Base-by-base conservation (phyloP, 2,329 filamentous ascomycete species). In the Stemphylium beticola region DNA sequence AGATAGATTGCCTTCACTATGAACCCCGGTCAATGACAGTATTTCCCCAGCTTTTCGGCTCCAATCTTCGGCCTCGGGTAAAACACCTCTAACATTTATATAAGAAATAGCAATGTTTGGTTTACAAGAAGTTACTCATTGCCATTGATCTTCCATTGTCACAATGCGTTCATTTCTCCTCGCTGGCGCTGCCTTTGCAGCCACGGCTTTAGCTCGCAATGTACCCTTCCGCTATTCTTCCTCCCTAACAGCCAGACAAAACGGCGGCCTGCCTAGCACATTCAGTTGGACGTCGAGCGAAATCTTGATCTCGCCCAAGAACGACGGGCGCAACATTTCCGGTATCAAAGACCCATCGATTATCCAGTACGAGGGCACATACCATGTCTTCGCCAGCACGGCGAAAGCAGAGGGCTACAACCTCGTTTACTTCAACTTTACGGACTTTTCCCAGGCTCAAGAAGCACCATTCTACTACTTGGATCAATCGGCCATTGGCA, bases 351-450 rank as follows among this genome's bases (percentile, higher is more conserved):
- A 75, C 43, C 74, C 73, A 9, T 74, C 72, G 1, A 66, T 76
- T 24, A 53, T 75, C 56, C 57, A 62, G 36, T 49, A 64, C 45
- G 61, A 87, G 42, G 67, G 69, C 49, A 69, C 62, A 10, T 78
- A 78, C 57, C 77, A 78, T 55, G 75, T 78, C 40, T 78, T 78
- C 47, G 76, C 74, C 41, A 76, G 73, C 55, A 77, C 74, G 1
- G 74, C 75, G 8, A 56, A 69, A 29, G 59, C 63, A 5, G 56
- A 61, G 2, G 75, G 76, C 4, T 78, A 78, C 67, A 77, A 69
- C 57, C 57, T 78, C 1, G 65, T 76, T 15, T 78, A 78, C 62
- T 66, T 78, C 59, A 76, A 67, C 66, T 78, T 78, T 63, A 75
- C 73, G 43, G 65, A 73, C 55, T 75, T 76, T 48, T 44, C 47